phyloP scores from a whole-genome alignment of 345 rosid genomes.

The Lepidium aucheri region DNA sequence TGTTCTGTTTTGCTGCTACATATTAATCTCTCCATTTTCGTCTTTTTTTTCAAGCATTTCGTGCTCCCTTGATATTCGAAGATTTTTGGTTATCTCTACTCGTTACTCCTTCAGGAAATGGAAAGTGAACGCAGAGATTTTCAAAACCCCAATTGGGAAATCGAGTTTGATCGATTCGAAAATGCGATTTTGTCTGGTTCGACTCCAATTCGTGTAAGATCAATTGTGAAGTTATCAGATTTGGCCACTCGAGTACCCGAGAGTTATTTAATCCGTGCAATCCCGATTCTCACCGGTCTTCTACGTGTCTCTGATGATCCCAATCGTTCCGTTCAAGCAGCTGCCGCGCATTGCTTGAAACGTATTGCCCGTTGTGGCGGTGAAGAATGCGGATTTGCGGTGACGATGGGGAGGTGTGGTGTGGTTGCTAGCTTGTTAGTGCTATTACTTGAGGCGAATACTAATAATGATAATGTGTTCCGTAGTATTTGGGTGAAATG shows the following conservation, averaged over 20 bases:
- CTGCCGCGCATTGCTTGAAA: conserved; percentile 39
- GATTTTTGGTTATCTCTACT: background rate
- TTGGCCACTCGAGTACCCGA: conserved; percentile 28
- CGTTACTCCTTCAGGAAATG: conserved; percentile 19
- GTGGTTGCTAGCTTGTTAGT: conserved; percentile 29
- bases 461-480: background rate
- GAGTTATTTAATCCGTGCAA: conserved; percentile 10
- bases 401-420: conserved; percentile 39
- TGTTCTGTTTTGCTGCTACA: background rate
- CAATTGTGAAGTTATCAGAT: conserved; percentile 31
- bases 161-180: conserved; percentile 29
- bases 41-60: background rate
- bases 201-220: conserved; percentile 30
- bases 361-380: conserved; percentile 32
- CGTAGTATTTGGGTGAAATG: conserved; percentile 33
- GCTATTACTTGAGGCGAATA: conserved; percentile 28
- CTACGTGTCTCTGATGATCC: conserved; percentile 20
- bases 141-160: conserved; percentile 35
- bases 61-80: background rate
- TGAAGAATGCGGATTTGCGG: conserved; percentile 30
- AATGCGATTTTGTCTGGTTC: conserved; percentile 29
- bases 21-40: background rate
- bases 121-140: background rate
- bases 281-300: conserved; percentile 38
- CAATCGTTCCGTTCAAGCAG: conserved; percentile 25